Evolutionary conservation across 2,329 filamentous ascomycete species (phyloP).

Genomic region (Penicillium sp.): DNA sequence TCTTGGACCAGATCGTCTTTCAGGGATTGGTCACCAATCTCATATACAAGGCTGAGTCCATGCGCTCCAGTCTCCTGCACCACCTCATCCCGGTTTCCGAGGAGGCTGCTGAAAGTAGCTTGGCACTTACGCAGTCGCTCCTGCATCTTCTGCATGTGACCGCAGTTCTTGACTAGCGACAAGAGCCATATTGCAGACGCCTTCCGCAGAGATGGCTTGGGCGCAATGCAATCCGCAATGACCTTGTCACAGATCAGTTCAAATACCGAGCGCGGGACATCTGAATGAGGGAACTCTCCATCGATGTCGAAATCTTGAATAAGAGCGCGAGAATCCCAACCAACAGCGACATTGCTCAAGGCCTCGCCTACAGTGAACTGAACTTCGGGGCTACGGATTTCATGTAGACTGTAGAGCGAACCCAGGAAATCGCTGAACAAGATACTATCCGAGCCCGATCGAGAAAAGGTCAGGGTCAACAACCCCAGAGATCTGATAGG

Average conservation of each 20-base stretch:
- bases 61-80: conserved; percentile 94
- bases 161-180: conserved; percentile 85
- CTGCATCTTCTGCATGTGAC: conserved; percentile 72
- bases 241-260: conserved; percentile 66
- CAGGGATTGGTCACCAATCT: conserved; percentile 77
- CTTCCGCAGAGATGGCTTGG: conserved; percentile 85
- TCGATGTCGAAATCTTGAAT: conserved; percentile 74
- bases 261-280: conserved; percentile 42
- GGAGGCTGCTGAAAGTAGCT: conserved; percentile 78
- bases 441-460: conserved; percentile 30
- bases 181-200: conserved; percentile 95
- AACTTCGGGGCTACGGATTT: conserved; percentile 79
- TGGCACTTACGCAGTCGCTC: conserved; percentile 74
- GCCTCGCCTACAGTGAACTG: conserved; percentile 92
- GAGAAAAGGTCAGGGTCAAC: conserved; percentile 57
- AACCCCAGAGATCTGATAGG: conserved; percentile 79
- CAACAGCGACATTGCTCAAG: conserved; percentile 69
- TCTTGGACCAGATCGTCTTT: conserved; percentile 83
- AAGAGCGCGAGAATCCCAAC: conserved; percentile 81
- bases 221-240: conserved; percentile 72
- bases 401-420: conserved; percentile 72
- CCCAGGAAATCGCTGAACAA: conserved; percentile 55
- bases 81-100: conserved; percentile 85
- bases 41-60: conserved; percentile 88
- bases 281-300: conserved; percentile 42